Conservation (phyloP, 73 alveolate genomes). For the Uronychia binucleata region DNA sequence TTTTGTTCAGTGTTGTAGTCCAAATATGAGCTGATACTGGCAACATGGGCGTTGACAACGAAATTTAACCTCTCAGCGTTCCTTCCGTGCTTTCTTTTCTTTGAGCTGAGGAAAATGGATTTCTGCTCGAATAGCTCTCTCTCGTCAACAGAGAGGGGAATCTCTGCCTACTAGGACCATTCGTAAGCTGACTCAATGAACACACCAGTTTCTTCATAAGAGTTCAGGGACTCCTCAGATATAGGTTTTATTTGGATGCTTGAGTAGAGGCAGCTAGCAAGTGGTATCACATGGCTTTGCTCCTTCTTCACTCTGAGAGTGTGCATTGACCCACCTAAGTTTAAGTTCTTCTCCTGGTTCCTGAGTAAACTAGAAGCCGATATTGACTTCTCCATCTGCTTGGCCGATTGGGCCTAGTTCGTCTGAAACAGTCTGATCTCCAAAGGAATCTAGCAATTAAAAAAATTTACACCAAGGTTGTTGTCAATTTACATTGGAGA, state of each 20-base stretch:
- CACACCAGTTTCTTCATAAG: not conserved
- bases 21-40: slow-evolving; percentile 18
- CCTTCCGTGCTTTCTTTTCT: not conserved
- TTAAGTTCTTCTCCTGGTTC: not conserved
- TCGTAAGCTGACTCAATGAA: slow-evolving; percentile 10
- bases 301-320: not conserved
- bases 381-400: too few relatives aligned
- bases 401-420: too few relatives aligned
- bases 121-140: slow-evolving; percentile 33
- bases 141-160: slow-evolving; percentile 30
- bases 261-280: not conserved
- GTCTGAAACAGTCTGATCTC: slow-evolving; percentile 22
- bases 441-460: slow-evolving; percentile 19
- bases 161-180: slow-evolving; percentile 19
- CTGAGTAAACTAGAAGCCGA: too few relatives aligned
- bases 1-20: slow-evolving; percentile 37
- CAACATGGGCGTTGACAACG: slow-evolving; percentile 28
- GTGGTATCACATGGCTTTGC: not conserved
- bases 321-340: not conserved
- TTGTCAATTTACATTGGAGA: slow-evolving; percentile 44
- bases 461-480: slow-evolving; percentile 4
- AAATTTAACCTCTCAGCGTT: slow-evolving; percentile 6
- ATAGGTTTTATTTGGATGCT: not conserved
- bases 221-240: not conserved
- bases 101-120: slow-evolving; percentile 17